A percentile compares a stretch with the other conserved stretches of the same genome.
phyloP scores from a whole-genome alignment of 352 stramenopile genomes.

The Pythium utonaiense region DNA sequence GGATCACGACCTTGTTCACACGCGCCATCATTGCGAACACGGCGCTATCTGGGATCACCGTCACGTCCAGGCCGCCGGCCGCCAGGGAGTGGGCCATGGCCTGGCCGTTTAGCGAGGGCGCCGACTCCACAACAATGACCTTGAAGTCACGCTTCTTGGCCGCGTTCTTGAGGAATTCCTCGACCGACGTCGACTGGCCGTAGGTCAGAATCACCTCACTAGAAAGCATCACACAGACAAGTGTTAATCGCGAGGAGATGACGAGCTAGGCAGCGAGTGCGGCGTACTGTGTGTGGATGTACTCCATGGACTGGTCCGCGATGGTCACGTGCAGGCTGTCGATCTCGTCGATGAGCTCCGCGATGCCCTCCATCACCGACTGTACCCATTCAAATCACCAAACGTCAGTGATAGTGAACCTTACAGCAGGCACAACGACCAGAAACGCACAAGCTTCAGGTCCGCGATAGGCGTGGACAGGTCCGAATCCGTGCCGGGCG shows the following conservation, averaged over 20 bases:
- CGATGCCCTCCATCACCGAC: conserved; percentile 94
- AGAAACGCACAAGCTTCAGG: conserved; percentile 58
- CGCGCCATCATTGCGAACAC: conserved; percentile 98
- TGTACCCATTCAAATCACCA: conserved; percentile 29
- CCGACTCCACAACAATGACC: conserved; percentile 93
- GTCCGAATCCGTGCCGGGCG: conserved; percentile 75
- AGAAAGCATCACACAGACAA: conserved; percentile 1
- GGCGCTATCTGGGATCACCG: conserved; percentile 95
- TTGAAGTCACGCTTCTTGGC: conserved; percentile 94
- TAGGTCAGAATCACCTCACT: conserved; percentile 97
- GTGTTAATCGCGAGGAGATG: background rate
- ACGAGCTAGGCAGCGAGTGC: background rate
- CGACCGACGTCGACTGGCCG: conserved; percentile 89
- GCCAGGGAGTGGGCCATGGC: conserved; percentile 85
- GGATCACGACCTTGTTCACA: conserved; percentile 97
- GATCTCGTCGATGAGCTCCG: conserved; percentile 93
- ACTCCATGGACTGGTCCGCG: conserved; percentile 93
- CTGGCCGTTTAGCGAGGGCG: conserved; percentile 91
- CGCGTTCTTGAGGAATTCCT: conserved; percentile 87
- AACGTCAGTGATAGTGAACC: background rate
- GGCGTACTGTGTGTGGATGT: conserved; percentile 94
- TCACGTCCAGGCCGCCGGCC: conserved; percentile 91
- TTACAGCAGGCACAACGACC: background rate
- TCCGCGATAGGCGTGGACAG: conserved; percentile 80
- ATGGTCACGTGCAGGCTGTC: conserved; percentile 96